Conservation (phyloP, 2,329 filamentous ascomycete genomes). For the Colletotrichum higginsianum region DNA sequence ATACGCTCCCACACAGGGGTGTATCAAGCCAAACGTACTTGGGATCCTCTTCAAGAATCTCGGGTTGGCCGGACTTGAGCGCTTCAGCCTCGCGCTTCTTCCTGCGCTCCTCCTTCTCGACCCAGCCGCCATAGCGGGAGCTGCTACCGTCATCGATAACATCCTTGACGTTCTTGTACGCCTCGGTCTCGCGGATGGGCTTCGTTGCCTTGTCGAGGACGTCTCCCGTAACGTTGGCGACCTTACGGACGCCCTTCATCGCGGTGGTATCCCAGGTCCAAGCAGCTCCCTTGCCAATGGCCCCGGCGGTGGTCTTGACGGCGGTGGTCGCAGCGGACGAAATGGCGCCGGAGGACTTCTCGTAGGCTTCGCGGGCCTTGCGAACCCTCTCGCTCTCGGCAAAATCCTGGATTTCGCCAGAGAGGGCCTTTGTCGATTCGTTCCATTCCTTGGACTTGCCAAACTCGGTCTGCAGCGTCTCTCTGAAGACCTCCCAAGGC, state of each 20-base stretch:
- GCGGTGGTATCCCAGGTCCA: slow-evolving; percentile 98
- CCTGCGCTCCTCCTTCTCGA: slow-evolving; percentile 94
- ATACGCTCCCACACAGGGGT: slow-evolving; percentile 29
- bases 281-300: slow-evolving; percentile 89
- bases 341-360: slow-evolving; percentile 87
- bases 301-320: slow-evolving; percentile 87
- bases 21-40: slow-evolving; percentile 73
- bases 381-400: slow-evolving; percentile 93
- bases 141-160: slow-evolving; percentile 98
- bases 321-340: slow-evolving; percentile 83
- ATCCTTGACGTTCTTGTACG: slow-evolving; percentile 94
- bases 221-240: slow-evolving; percentile 87
- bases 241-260: slow-evolving; percentile 90
- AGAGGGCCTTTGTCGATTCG: slow-evolving; percentile 95
- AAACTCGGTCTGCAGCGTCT: slow-evolving; percentile 95
- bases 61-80: slow-evolving; percentile 60
- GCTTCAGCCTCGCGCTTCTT: slow-evolving; percentile 83
- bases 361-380: slow-evolving; percentile 87
- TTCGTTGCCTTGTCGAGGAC: slow-evolving; percentile 95
- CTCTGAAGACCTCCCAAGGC: slow-evolving; percentile 98
- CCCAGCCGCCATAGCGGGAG: slow-evolving; percentile 95
- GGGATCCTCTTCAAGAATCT: slow-evolving; percentile 85
- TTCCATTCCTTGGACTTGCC: slow-evolving; percentile 99
- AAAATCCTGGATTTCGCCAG: slow-evolving; percentile 90
- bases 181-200: slow-evolving; percentile 93